Evolutionary conservation across 2,329 filamentous ascomycete genomes (phyloP).

Genomic region (Nemania bipapillata): DNA sequence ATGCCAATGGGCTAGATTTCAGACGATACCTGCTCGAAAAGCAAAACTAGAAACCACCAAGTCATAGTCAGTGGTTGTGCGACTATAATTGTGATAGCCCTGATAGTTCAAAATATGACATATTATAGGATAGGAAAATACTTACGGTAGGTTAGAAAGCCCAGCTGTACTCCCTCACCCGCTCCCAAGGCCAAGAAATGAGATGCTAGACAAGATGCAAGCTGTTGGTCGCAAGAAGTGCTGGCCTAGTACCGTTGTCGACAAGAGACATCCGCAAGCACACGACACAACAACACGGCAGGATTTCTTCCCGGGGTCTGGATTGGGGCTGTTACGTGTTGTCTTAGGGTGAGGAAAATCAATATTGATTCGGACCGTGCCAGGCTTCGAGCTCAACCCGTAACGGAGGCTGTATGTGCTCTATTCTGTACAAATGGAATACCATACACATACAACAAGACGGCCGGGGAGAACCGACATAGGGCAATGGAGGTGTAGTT

Average conservation of each 20-base stretch:
- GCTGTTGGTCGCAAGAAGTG: conserved; percentile 2
- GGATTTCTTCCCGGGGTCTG: conserved; percentile 14
- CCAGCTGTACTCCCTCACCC: background rate
- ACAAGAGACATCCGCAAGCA: conserved; percentile 11
- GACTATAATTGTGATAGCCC: conserved; percentile 15
- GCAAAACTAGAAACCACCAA: conserved; percentile 33
- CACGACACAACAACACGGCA: conserved; percentile 22
- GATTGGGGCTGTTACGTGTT: conserved; percentile 6
- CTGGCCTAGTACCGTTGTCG: background rate
- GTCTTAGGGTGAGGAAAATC: conserved; percentile 8
- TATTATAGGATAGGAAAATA: conserved; percentile 7
- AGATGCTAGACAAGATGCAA: background rate
- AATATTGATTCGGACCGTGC: conserved; percentile 10
- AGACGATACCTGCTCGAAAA: conserved; percentile 35
- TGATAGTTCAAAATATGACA: conserved; percentile 5
- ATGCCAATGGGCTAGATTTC: conserved; percentile 31
- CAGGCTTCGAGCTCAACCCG: conserved; percentile 18
- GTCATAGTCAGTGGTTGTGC: conserved; percentile 38
- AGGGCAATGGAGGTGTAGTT: conserved; percentile 9
- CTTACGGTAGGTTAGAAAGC: conserved; percentile 29
- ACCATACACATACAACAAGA: conserved; percentile 1
- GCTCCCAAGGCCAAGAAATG: background rate
- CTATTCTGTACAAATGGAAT: conserved; percentile 13
- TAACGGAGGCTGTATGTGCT: conserved; percentile 9
- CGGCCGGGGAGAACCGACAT: conserved; percentile 6